A percentile compares a stretch with the other conserved stretches of the same genome.
These are phyloP conservation scores for Stenogyne calaminthoides DNA, from an alignment of 305 asterid genomes.

Conservation along the genomic window DNA sequence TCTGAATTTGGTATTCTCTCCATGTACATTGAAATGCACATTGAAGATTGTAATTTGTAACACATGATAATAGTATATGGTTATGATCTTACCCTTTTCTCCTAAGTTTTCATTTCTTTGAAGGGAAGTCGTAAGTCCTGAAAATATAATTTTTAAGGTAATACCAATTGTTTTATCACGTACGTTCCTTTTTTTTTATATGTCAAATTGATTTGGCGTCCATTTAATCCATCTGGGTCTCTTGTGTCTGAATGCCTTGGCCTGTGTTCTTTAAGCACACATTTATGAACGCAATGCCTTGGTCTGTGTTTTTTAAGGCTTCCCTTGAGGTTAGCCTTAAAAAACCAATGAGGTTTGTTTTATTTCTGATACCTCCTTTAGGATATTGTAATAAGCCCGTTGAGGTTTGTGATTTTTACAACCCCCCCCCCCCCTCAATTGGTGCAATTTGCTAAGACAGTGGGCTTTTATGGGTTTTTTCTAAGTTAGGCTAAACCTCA, in stretches of 20 bases:
- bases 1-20: slow-evolving; percentile 4
- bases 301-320: neutral
- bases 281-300: neutral
- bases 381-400: neutral
- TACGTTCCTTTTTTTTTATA: neutral
- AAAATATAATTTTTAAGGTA: neutral
- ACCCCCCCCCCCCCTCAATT: neutral
- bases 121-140: slow-evolving; percentile 1
- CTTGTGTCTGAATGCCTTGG: neutral
- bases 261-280: neutral
- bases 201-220: neutral
- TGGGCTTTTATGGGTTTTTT: neutral
- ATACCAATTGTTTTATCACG: neutral
- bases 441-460: neutral
- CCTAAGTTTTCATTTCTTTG: neutral
- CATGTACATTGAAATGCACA: neutral
- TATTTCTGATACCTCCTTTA: neutral
- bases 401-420: neutral
- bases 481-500: neutral
- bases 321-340: neutral
- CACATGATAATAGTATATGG: neutral
- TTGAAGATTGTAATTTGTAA: neutral
- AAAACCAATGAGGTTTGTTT: neutral
- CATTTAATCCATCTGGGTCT: neutral
- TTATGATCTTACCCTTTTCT: neutral